These are phyloP conservation scores for Thalassiosira profunda DNA, from an alignment of 108 stramenopile species.

Conservation along the genomic window DNA sequence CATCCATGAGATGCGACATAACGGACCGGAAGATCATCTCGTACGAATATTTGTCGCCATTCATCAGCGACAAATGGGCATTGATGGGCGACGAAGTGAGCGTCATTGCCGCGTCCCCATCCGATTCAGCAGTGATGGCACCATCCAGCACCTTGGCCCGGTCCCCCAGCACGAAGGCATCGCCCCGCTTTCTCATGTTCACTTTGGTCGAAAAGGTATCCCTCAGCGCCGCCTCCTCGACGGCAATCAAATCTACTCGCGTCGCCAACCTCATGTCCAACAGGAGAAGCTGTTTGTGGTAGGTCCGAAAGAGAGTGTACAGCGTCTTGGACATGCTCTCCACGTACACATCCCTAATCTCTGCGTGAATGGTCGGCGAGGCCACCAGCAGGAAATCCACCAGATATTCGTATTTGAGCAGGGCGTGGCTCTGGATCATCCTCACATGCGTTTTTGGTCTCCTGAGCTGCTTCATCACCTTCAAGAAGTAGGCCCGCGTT, in stretches of 20 bases:
- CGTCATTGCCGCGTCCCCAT: slow-evolving; percentile 55
- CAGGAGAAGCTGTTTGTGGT: slow-evolving; percentile 93
- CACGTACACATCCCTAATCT: slow-evolving; percentile 93
- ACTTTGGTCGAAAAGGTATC: slow-evolving; percentile 88
- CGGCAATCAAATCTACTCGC: slow-evolving; percentile 94
- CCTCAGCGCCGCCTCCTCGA: slow-evolving; percentile 91
- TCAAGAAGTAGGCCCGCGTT: slow-evolving; percentile 91
- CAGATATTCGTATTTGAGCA: slow-evolving; percentile 90
- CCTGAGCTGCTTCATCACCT: slow-evolving; percentile 73
- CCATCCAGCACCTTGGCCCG: slow-evolving; percentile 60
- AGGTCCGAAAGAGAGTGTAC: slow-evolving; percentile 93
- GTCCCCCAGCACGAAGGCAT: slow-evolving; percentile 91
- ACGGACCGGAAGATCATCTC: slow-evolving; percentile 95
- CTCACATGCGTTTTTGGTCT: slow-evolving; percentile 95
- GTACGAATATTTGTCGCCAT: slow-evolving; percentile 87
- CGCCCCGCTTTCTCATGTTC: slow-evolving; percentile 94
- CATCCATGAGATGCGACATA: slow-evolving; percentile 96
- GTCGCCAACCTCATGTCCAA: slow-evolving; percentile 90
- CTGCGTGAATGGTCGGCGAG: slow-evolving; percentile 88
- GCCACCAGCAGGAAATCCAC: slow-evolving; percentile 92
- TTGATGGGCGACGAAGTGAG: slow-evolving; percentile 76
- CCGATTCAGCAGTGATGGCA: slow-evolving; percentile 18
- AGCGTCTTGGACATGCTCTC: slow-evolving; percentile 96
- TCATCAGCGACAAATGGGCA: slow-evolving; percentile 92
- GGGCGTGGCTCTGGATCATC: slow-evolving; percentile 94